Conservation (phyloP, 1,139 yeast genomes). For the Kodamaea suecica region DNA sequence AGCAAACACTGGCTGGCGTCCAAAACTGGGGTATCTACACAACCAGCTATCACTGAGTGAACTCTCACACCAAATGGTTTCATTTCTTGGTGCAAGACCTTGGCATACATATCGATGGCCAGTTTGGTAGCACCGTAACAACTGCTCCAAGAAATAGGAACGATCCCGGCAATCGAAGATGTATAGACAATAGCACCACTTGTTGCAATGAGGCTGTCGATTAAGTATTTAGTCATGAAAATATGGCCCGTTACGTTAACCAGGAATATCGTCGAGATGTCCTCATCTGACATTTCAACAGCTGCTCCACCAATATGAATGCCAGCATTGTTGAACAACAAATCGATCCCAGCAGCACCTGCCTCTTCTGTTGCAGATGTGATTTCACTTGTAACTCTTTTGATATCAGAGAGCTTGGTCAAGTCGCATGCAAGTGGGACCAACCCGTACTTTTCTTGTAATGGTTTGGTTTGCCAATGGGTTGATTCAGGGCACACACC, state of each 20-base stretch:
- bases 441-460: conserved; percentile 26
- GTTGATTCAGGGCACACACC: conserved; percentile 30
- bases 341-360: conserved; percentile 29
- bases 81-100: conserved; percentile 23
- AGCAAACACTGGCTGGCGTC: conserved; percentile 15
- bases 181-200: conserved; percentile 39
- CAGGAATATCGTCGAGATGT: conserved; percentile 24
- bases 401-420: conserved; percentile 26
- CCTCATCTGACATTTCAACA: conserved; percentile 27
- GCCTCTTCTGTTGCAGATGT: conserved; percentile 11
- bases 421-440: conserved; percentile 33
- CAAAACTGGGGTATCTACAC: conserved; percentile 37
- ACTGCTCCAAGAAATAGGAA: conserved; percentile 35
- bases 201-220: conserved; percentile 30
- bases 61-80: conserved; percentile 37
- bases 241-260: conserved; percentile 41
- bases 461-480: conserved; percentile 25
- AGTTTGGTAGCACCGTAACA: conserved; percentile 35
- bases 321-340: conserved; percentile 37
- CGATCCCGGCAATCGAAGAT: conserved; percentile 33
- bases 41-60: conserved; percentile 39
- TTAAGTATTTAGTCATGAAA: conserved; percentile 32
- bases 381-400: conserved; percentile 22
- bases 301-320: conserved; percentile 33
- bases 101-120: conserved; percentile 29